Percentiles rank a stretch among this genome's conserved stretches.
phyloP scores from a whole-genome alignment of 2,329 filamentous ascomycete species.

The Atkinsonella texensis region DNA sequence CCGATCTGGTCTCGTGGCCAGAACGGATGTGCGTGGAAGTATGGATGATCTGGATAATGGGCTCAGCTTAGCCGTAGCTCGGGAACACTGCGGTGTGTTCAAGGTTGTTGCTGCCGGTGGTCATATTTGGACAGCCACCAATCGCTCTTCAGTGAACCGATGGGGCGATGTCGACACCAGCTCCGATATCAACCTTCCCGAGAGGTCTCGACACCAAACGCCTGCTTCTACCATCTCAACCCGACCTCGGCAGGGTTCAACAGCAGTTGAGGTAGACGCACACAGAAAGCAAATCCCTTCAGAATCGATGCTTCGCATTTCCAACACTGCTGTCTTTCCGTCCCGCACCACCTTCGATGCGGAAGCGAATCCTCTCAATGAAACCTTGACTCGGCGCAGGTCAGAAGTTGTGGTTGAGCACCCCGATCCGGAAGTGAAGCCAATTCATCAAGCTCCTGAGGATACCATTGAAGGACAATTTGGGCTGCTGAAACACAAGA shows the following conservation, averaged over 20 bases:
- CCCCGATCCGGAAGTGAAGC: conserved; percentile 31
- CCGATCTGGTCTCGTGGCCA: conserved; percentile 84
- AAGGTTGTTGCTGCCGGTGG: conserved; percentile 58
- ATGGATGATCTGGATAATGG: conserved; percentile 66
- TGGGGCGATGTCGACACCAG: conserved; percentile 81
- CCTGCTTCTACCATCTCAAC: conserved; percentile 31
- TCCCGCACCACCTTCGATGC: conserved; percentile 38
- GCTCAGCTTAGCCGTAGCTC: conserved; percentile 76
- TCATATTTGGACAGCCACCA: conserved; percentile 82
- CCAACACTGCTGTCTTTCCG: conserved; percentile 71
- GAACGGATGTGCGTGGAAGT: conserved; percentile 75
- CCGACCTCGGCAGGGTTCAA: conserved; percentile 22
- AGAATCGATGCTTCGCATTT: conserved; percentile 68
- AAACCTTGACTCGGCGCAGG: conserved; percentile 26
- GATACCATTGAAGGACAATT: conserved; percentile 92
- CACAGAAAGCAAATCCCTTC: conserved; percentile 58
- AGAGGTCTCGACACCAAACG: conserved; percentile 36
- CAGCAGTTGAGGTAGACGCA: conserved; percentile 21
- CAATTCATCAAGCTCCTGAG: conserved; percentile 55
- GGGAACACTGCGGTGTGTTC: conserved; percentile 76
- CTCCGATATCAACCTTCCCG: conserved; percentile 54
- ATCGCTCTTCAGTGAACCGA: conserved; percentile 81
- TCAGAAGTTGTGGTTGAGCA: conserved; percentile 20
- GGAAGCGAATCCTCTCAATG: conserved; percentile 42
- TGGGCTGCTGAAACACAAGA: conserved; percentile 82